Evolutionary conservation across 1,284 basidiomycete species (phyloP).

Genomic region (Naganishia sp.): DNA sequence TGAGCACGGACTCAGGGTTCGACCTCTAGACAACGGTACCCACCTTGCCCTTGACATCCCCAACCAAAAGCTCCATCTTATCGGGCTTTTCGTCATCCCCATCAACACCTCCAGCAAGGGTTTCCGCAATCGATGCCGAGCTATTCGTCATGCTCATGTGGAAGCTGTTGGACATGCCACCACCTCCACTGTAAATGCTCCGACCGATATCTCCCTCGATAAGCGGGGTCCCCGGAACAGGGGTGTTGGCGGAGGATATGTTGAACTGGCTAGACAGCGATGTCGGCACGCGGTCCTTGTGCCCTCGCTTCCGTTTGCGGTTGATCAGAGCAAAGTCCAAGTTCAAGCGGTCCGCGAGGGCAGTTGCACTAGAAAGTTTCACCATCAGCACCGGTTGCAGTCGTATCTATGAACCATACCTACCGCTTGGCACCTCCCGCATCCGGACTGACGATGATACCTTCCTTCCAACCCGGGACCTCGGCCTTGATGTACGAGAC

Average conservation of each 20-base stretch:
- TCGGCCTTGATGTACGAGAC: conserved; percentile 83
- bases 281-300: conserved; percentile 20
- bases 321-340: conserved; percentile 98
- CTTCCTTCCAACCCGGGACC: conserved; percentile 82
- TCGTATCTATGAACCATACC: conserved; percentile 1
- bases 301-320: conserved; percentile 69
- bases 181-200: conserved; percentile 29
- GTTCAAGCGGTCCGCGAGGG: conserved; percentile 91
- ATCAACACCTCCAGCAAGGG: conserved; percentile 25
- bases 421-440: conserved; percentile 97
- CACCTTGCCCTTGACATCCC: conserved; percentile 91
- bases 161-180: conserved; percentile 33
- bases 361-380: conserved; percentile 68
- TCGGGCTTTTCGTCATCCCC: conserved; percentile 57
- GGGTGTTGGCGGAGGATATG: conserved; percentile 41
- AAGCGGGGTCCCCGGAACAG: conserved; percentile 51
- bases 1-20: background rate
- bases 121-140: conserved; percentile 40
- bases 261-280: conserved; percentile 27
- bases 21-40: conserved; percentile 21
- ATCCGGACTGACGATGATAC: conserved; percentile 94
- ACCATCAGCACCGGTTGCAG: no score
- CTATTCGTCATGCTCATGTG: conserved; percentile 30
- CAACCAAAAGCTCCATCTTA: conserved; percentile 90
- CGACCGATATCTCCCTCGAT: conserved; percentile 45